Percentiles rank a stretch among this genome's conserved stretches.
These are phyloP conservation scores for Solanum lycopersicoides DNA, from an alignment of 257 asterid genomes.

Conservation along the genomic window DNA sequence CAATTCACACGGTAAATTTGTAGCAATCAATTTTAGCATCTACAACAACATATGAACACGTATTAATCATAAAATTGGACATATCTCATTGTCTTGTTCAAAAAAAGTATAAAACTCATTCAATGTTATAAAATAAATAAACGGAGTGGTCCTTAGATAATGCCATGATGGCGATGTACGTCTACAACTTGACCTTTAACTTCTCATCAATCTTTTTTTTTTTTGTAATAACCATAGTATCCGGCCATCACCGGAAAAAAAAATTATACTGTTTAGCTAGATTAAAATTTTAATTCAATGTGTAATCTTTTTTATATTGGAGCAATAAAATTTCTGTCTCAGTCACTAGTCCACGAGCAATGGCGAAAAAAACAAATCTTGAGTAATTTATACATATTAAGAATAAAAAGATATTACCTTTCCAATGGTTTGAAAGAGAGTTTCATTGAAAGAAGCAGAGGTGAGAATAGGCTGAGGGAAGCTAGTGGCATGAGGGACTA, in stretches of 20 bases:
- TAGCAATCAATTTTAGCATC: background rate
- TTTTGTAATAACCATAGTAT: background rate
- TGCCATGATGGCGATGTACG: conserved; percentile 19
- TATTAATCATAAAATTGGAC: conserved; percentile 4
- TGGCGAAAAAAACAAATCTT: background rate
- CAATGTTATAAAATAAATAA: background rate
- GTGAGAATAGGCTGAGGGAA: conserved; percentile 69
- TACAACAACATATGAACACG: background rate
- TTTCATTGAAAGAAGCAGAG: conserved; percentile 54
- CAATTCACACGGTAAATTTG: background rate
- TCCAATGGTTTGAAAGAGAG: conserved; percentile 48
- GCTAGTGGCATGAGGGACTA: conserved; percentile 74
- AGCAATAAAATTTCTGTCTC: background rate
- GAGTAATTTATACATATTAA: background rate
- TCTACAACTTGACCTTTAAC: background rate
- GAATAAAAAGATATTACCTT: conserved; percentile 24
- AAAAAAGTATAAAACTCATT: background rate
- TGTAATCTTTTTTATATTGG: too few species aligned
- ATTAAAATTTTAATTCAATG: background rate
- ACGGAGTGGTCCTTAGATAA: background rate
- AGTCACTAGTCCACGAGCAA: too few species aligned
- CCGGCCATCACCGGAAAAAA: background rate
- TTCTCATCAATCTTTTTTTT: background rate
- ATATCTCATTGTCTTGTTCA: conserved; percentile 6
- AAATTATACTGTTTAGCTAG: too few species aligned